Base-by-base conservation (phyloP, 441 rosid species). In the Euphorbia neoarborescens region DNA sequence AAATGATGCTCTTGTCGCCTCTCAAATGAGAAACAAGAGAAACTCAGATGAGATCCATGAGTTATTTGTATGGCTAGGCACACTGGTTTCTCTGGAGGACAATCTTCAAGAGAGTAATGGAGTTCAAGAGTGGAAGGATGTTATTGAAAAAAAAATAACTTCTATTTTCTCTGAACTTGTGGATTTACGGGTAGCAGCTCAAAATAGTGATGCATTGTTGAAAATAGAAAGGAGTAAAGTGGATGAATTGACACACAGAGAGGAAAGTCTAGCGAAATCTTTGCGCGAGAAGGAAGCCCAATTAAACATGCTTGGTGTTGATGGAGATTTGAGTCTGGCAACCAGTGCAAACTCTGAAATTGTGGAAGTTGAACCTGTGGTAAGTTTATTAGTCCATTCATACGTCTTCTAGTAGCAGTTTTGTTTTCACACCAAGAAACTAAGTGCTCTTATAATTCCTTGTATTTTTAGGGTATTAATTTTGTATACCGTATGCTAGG, bases 311-410 rank as follows among this genome's bases (percentile, higher is more conserved):
- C 87, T 85, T 79, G 83, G 80, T 72, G 86, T 75, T 68, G 76
- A 32, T 57, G 83, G 78, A 73, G 88, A 77, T 76, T 58, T 83
- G 35, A 80, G 81, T 65, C 82, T 38, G 68, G 72, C 79, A 68
- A 71, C 71, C 40, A 65, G 76, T 68, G 56, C 78, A 64, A 75
- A 80, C 32, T 82, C 97, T 62, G 97, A 93, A 84, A 89, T 91
- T 64, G 76, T 84, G 69, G 90, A 96, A 87, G 88, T 89, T 65
- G 93, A 91, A 84, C 97, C 99, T 27, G 64, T 88, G 90, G 99
- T 89, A 80, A 90, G 96, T 79, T 70, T 56, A 46, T 69, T 40
- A 51, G 44, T 67, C 46, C 22, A 7, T 28, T 46, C 3, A 10
- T 56, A 3, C 1, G 1, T 64, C 7, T 50, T 5, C 62, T 30